phyloP scores from a whole-genome alignment of 2,329 filamentous ascomycete genomes.

The Tolypocladium inflatum region DNA sequence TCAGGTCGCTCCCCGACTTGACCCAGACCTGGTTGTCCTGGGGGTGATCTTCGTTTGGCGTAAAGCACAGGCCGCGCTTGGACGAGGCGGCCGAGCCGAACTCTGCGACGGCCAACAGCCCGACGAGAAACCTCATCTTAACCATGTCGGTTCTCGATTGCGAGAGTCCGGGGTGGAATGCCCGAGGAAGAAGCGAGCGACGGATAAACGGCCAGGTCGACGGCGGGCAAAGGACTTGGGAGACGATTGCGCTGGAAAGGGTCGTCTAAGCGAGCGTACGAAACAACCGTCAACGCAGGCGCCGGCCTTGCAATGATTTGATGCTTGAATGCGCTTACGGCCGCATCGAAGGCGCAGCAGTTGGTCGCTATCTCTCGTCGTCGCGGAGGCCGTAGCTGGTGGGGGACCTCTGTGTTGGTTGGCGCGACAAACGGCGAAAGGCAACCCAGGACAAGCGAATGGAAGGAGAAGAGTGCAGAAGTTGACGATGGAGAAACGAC shows the following conservation, averaged over 20 bases:
- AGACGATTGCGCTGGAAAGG: background rate
- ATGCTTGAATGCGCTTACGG: background rate
- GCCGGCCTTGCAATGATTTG: background rate
- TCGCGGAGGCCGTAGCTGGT: background rate
- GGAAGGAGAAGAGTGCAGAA: background rate
- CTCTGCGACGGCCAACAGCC: slow-evolving; percentile 9
- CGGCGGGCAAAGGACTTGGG: background rate
- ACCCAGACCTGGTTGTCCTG: slow-evolving; percentile 60
- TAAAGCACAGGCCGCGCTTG: slow-evolving; percentile 68
- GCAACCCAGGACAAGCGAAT: background rate
- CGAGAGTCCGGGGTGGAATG: background rate
- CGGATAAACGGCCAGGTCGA: background rate
- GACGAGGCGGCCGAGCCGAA: slow-evolving; percentile 19
- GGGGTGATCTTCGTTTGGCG: slow-evolving; percentile 43
- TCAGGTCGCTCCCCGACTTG: slow-evolving; percentile 45
- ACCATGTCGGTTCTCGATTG: background rate
- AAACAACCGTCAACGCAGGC: background rate
- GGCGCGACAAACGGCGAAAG: background rate
- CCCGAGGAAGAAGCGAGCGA: background rate
- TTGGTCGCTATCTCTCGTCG: background rate
- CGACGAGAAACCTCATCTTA: background rate
- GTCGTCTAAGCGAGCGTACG: background rate
- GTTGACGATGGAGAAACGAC: background rate
- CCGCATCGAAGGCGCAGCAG: background rate
- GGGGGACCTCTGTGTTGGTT: background rate